Evolutionary conservation across 179 eudicot species (phyloP).

Genomic region (Amaranthus tricolor): DNA sequence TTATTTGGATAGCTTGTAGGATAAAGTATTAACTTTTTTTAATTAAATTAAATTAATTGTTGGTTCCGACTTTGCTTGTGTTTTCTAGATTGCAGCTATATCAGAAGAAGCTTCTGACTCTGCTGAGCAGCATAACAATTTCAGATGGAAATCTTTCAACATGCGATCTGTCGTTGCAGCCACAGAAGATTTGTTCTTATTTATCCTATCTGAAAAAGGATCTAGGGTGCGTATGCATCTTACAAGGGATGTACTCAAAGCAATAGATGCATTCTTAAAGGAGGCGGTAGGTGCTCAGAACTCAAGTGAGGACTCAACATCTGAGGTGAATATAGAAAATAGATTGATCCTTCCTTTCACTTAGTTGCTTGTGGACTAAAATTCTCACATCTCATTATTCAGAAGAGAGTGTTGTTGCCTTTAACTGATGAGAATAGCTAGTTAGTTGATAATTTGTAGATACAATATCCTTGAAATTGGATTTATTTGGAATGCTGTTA

Average conservation of each 20-base stretch:
- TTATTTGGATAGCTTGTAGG: neutral
- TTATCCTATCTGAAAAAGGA: conserved; percentile 82
- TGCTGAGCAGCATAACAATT: conserved; percentile 29
- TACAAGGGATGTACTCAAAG: conserved; percentile 67
- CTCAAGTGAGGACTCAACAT: conserved; percentile 32
- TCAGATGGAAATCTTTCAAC: conserved; percentile 79
- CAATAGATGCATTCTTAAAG: conserved; percentile 64
- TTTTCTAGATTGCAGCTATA: conserved; percentile 77
- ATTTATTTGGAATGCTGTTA: neutral
- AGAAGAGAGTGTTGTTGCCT: neutral
- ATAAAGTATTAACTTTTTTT: neutral
- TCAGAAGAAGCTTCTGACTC: conserved; percentile 68
- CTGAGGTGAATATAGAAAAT: conserved; percentile 47
- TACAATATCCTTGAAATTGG: neutral
- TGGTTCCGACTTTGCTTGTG: conserved; percentile 14
- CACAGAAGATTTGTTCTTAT: conserved; percentile 82
- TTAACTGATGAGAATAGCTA: neutral
- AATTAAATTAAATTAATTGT: neutral
- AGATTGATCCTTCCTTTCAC: neutral
- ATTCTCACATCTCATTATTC: neutral
- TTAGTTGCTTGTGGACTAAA: neutral
- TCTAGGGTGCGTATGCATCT: conserved; percentile 74
- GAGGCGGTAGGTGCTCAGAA: conserved; percentile 44
- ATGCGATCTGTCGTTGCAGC: conserved; percentile 83
- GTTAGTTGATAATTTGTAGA: neutral